Conservation (phyloP, 768 basidiomycete species). For the Suillus subluteus region DNA sequence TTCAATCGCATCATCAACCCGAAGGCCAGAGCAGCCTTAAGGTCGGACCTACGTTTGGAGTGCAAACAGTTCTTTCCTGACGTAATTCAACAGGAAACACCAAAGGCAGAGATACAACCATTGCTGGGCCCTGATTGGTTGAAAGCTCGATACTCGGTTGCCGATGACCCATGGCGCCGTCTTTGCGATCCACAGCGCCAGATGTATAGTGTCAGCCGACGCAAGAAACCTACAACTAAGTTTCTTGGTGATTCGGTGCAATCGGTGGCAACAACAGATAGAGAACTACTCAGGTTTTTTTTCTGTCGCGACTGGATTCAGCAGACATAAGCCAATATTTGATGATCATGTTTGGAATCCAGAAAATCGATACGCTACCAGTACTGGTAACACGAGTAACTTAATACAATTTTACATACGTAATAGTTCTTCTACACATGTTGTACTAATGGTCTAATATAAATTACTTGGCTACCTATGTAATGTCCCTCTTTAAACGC, state of each 20-base stretch:
- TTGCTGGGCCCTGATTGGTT: slow-evolving; percentile 5
- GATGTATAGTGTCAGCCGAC: background rate
- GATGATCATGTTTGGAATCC: background rate
- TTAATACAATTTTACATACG: background rate
- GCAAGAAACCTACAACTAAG: background rate
- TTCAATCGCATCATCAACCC: slow-evolving; percentile 22
- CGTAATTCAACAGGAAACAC: background rate
- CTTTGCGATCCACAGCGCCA: background rate
- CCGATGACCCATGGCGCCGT: background rate
- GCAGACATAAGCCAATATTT: background rate
- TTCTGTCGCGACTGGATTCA: slow-evolving; percentile 1
- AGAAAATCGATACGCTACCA: background rate
- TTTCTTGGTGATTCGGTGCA: slow-evolving; percentile 1
- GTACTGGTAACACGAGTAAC: background rate
- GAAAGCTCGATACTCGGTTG: slow-evolving; percentile 4
- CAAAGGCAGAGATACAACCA: background rate
- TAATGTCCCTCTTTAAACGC: background rate
- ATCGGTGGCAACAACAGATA: background rate
- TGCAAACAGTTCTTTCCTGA: background rate
- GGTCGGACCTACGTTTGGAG: background rate
- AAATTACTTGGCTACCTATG: background rate
- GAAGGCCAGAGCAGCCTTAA: background rate
- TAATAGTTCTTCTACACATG: background rate
- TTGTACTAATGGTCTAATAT: background rate
- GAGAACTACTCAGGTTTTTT: background rate